Percentiles rank a stretch among this genome's conserved stretches.
phyloP scores from a whole-genome alignment of 2,329 filamentous ascomycete genomes.

The Colletotrichum musicola region DNA sequence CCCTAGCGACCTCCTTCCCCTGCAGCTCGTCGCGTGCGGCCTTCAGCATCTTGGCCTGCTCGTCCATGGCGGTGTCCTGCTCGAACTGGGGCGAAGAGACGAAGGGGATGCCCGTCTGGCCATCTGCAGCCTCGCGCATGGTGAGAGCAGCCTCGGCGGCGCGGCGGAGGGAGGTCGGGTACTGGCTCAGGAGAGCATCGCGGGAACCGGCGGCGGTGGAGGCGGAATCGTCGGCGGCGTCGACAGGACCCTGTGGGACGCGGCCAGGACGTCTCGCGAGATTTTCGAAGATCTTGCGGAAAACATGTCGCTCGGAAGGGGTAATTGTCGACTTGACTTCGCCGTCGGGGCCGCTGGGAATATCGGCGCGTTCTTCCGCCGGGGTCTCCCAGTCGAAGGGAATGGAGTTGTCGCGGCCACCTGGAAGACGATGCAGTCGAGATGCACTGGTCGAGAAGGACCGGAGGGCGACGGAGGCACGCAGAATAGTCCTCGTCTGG shows the following conservation, averaged over 20 bases:
- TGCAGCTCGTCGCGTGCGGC: conserved; percentile 47
- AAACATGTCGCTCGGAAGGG: conserved; percentile 68
- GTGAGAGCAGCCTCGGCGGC: conserved; percentile 55
- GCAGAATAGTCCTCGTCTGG: conserved; percentile 74
- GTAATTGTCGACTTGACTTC: conserved; percentile 65
- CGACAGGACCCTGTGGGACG: not conserved
- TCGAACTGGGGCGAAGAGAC: conserved; percentile 12
- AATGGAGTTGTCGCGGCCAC: conserved; percentile 50
- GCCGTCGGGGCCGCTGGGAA: conserved; percentile 39
- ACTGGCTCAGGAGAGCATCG: conserved; percentile 52
- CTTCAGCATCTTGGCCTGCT: conserved; percentile 54
- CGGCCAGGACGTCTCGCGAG: conserved; percentile 46
- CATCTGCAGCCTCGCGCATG: conserved; percentile 48
- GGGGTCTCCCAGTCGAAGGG: conserved; percentile 64
- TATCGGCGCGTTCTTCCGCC: conserved; percentile 41
- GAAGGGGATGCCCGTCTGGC: not conserved
- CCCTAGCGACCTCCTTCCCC: conserved; percentile 60
- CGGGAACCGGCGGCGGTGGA: conserved; percentile 48
- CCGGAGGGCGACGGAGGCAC: conserved; percentile 43
- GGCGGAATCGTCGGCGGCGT: not conserved
- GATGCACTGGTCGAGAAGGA: conserved; percentile 37
- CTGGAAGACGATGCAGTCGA: conserved; percentile 40
- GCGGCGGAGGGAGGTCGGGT: conserved; percentile 53
- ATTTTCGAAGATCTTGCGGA: conserved; percentile 67
- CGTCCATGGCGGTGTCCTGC: conserved; percentile 32